Evolutionary conservation across 2,329 filamentous ascomycete genomes (phyloP), one percentile per base, ranked within the genome.

Genomic region (Ceratocystis variospora): DNA sequence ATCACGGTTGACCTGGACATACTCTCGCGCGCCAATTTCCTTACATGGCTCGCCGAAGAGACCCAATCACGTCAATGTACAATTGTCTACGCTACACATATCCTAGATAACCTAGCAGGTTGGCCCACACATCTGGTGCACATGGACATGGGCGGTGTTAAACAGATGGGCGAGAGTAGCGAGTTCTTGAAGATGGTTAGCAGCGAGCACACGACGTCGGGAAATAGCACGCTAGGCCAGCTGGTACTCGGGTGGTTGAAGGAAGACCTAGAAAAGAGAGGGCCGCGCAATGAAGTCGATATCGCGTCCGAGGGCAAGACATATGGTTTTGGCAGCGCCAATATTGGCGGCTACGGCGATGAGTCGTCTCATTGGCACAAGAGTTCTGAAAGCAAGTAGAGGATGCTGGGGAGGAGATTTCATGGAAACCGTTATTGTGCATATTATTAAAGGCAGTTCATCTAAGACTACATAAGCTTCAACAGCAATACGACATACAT

Each of bases 111-210:
- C 74, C 79, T 99, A 63, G 91, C 91, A 0, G 86, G 87, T 22
- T 99, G 94, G 94, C 94, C 94, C 5, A 96, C 89, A 0, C 92
- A 99, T 76, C 80, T 99, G 46, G 92, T 96, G 62, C 93, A 97
- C 75, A 96, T 99, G 93, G 87, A 91, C 73, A 75, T 96, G 61
- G 94, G 94, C 33, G 84, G 81, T 69, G 87, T 96, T 69, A 92
- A 90, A 79, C 89, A 95, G 75, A 95, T 87, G 86, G 93, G 91
- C 1, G 77, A 79, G 45, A 84, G 93, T 57, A 85, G 87, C 65
- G 77, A 80, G 44, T 92, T 94, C 77, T 79, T 90, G 63, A 77
- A 80, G 19, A 75, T 76, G 31, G 78, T 83, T 25, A 75, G 76
- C 53, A 71, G 72, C 50, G 73, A 73, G 45, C 72, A 76, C 25